Evolutionary conservation across 2,329 filamentous ascomycete species (phyloP).

Genomic region (Albifimbria verrucaria): DNA sequence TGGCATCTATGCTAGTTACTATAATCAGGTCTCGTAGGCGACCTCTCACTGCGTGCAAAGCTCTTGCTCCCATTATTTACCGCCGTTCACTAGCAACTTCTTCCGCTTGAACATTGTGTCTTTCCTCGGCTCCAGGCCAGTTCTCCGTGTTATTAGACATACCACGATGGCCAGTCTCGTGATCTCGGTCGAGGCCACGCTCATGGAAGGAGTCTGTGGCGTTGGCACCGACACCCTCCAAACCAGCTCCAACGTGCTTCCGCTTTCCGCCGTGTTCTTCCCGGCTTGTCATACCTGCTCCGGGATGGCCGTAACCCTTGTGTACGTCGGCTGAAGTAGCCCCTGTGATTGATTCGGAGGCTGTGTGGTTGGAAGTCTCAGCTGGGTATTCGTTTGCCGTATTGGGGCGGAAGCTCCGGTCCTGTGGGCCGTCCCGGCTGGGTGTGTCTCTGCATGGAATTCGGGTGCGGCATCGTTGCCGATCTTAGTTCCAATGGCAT

Average conservation of each 20-base stretch:
- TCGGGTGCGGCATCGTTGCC: conserved; percentile 59
- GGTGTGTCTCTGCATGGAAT: conserved; percentile 59
- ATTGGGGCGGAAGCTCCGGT: conserved; percentile 37
- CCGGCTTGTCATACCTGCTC: conserved; percentile 36
- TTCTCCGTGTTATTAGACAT: conserved; percentile 14
- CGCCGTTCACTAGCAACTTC: conserved; percentile 17
- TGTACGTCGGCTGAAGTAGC: conserved; percentile 43
- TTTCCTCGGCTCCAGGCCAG: conserved; percentile 18
- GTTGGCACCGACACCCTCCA: conserved; percentile 36
- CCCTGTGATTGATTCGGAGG: conserved; percentile 37
- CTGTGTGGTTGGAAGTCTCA: conserved; percentile 30
- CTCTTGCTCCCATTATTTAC: no score
- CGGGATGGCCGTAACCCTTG: conserved; percentile 39
- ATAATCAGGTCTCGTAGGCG: no score
- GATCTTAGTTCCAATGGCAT: conserved; percentile 59
- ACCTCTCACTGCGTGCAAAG: no score
- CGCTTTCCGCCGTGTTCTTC: conserved; percentile 37
- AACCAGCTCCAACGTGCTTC: conserved; percentile 33
- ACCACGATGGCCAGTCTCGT: conserved; percentile 16
- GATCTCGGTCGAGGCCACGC: conserved; percentile 25
- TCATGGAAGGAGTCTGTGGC: conserved; percentile 22
- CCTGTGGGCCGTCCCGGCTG: conserved; percentile 61
- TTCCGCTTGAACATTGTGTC: conserved; percentile 14
- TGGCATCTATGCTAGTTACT: no score
- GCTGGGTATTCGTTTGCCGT: conserved; percentile 30